Evolutionary conservation across 441 rosid species (phyloP).

Genomic region (Metrosideros polymorpha): DNA sequence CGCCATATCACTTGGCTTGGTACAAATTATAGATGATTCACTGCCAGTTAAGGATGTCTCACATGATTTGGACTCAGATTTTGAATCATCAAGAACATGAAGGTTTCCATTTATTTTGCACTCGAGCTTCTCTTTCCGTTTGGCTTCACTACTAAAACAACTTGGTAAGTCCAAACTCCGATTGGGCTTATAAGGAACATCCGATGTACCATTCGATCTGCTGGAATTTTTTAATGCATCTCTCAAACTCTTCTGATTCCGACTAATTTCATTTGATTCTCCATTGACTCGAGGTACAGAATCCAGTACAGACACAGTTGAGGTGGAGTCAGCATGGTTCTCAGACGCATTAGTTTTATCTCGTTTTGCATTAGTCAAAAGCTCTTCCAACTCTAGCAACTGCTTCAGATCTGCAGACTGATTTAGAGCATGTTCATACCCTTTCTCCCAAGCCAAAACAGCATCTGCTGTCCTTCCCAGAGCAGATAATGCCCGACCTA

Average conservation of each 20-base stretch:
- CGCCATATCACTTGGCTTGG: slow-evolving; percentile 32
- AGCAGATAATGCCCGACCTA: slow-evolving; percentile 77
- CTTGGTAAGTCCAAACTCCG: slow-evolving; percentile 8
- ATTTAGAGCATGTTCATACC: slow-evolving; percentile 48
- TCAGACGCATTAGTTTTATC: slow-evolving; percentile 22
- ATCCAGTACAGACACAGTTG: slow-evolving; percentile 16
- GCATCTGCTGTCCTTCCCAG: slow-evolving; percentile 86
- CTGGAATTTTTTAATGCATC: slow-evolving; percentile 14
- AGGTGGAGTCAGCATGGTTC: slow-evolving; percentile 16
- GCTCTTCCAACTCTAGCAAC: slow-evolving; percentile 83
- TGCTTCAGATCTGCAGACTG: slow-evolving; percentile 89
- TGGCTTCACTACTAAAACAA: slow-evolving; percentile 15
- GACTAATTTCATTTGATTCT: slow-evolving; percentile 20
- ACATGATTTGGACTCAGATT: slow-evolving; percentile 27
- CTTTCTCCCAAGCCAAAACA: slow-evolving; percentile 69
- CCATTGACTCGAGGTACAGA: slow-evolving; percentile 21
- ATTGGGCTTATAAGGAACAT: slow-evolving; percentile 11
- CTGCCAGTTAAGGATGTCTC: slow-evolving; percentile 29
- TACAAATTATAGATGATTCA: slow-evolving; percentile 25
- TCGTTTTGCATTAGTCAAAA: slow-evolving; percentile 41
- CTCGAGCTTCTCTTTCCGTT: slow-evolving; percentile 23
- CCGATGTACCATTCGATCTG: slow-evolving; percentile 17
- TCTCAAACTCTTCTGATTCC: slow-evolving; percentile 16
- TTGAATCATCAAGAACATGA: slow-evolving; percentile 16
- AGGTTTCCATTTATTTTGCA: slow-evolving; percentile 29